Base-by-base conservation (phyloP, 495 filamentous ascomycete species). In the Letharia columbiana region DNA sequence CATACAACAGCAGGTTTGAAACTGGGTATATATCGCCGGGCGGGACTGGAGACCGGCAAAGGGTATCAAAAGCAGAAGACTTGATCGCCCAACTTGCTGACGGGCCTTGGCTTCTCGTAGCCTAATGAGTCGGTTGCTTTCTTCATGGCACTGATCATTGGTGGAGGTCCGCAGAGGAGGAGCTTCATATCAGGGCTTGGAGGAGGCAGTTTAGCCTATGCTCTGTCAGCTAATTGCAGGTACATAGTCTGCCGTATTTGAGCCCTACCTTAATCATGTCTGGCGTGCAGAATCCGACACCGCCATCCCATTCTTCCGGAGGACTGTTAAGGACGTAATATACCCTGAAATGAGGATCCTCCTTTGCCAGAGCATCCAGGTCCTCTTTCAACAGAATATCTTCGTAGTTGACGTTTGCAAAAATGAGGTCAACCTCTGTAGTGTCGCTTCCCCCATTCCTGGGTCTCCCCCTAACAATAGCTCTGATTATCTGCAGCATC, bases 261-360 rank as follows among this genome's bases (percentile, higher is more conserved):
- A 68, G 65, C 75, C 83, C 67, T 77, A 96, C 92, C 76, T 91
- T 90, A 71, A 98, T 92, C 89, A 98, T 96, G 62, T 98, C 94
- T 40, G 89, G 80, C 12, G 92, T 97, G 54, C 96, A 91, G 72
- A 95, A 98, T 61, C 94, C 94, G 52, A 93, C 89, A 68, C 91
- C 91, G 23, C 93, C 92, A 33, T 81, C 82, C 94, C 94, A 98
- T 64, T 81, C 84, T 79, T 89, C 87, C 15, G 94, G 92, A 23
- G 94, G 93, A 81, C 94, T 96, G 82, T 98, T 96, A 52, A 98
- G 82, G 37, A 98, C 93, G 73, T 98, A 97, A 79, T 95, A 85
- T 61, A 98, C 86, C 61, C 86, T 82, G 82, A 98, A 92, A 44
- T 82, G 83, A 28, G 83, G 81, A 71, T 98, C 92, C 71, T 91